A percentile compares a stretch with the other conserved stretches of the same genome.
Evolutionary conservation across 1,284 basidiomycete species (phyloP).

Genomic region (Malassezia sp.): DNA sequence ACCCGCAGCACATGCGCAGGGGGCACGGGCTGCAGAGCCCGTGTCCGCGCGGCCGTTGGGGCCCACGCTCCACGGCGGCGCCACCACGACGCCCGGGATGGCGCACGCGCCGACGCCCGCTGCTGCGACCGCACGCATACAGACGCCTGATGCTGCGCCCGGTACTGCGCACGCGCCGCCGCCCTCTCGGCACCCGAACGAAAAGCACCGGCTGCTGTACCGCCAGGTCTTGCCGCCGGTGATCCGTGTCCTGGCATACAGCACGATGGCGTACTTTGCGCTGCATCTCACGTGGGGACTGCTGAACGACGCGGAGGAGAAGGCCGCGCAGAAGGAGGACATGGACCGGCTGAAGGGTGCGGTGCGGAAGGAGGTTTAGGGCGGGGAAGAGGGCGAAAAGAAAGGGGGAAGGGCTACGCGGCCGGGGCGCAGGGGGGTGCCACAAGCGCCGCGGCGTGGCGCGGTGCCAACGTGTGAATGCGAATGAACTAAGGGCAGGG

Average conservation of each 20-base stretch:
- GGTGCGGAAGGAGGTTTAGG: neutral
- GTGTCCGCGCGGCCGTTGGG: neutral
- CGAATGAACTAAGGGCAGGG: too few relatives aligned
- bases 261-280: slow-evolving; percentile 37
- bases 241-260: slow-evolving; percentile 38
- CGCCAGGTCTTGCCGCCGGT: slow-evolving; percentile 34
- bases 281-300: slow-evolving; percentile 37
- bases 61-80: neutral
- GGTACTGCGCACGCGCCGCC: neutral
- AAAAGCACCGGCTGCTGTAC: slow-evolving; percentile 31
- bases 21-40: neutral
- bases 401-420: too few relatives aligned
- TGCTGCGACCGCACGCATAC: neutral
- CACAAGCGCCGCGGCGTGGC: too few relatives aligned
- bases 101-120: neutral
- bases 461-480: too few relatives aligned
- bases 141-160: too few relatives aligned
- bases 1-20: too few relatives aligned
- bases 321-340: slow-evolving; percentile 17
- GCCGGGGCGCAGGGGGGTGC: too few relatives aligned
- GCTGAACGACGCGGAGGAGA: slow-evolving; percentile 30
- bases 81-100: neutral
- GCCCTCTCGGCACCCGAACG: neutral
- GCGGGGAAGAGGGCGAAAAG: too few relatives aligned
- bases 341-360: slow-evolving; percentile 15